Percentiles rank a stretch among this genome's conserved stretches.
These are phyloP conservation scores for Paecilomyces sp. DNA, from an alignment of 2,329 filamentous ascomycete genomes.

Conservation along the genomic window DNA sequence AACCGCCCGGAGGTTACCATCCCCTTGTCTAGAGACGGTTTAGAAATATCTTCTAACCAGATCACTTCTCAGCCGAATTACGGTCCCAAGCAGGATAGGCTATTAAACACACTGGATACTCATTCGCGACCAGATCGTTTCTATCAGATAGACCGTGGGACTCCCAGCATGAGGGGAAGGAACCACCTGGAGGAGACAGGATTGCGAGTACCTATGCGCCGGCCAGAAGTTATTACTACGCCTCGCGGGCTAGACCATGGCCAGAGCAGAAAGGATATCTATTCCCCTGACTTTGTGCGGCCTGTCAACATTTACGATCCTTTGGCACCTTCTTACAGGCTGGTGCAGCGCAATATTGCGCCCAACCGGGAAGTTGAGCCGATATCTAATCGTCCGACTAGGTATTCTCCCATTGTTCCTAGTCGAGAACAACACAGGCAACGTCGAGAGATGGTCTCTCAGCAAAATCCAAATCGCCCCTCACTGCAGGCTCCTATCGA, in stretches of 20 bases:
- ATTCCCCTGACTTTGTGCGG: conserved; percentile 28
- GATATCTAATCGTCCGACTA: background rate
- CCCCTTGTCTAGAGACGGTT: background rate
- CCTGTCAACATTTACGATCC: conserved; percentile 21
- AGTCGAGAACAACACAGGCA: background rate
- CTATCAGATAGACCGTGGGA: background rate
- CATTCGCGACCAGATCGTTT: background rate
- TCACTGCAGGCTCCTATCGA: background rate
- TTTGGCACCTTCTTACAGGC: conserved; percentile 11
- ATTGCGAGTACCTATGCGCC: background rate
- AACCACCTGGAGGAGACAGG: background rate
- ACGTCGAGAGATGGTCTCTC: background rate
- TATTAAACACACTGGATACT: background rate
- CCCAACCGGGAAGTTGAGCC: conserved; percentile 5
- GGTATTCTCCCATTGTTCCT: background rate
- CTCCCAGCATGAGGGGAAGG: background rate
- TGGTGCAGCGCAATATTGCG: conserved; percentile 9
- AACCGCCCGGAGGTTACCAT: background rate
- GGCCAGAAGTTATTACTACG: conserved; percentile 1
- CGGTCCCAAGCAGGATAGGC: background rate
- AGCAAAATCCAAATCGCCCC: background rate
- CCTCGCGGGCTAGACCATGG: conserved; percentile 5
- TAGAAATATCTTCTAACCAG: background rate
- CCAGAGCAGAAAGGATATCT: conserved; percentile 12
- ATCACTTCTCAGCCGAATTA: background rate